phyloP scores from a whole-genome alignment of 768 basidiomycete genomes.

The Tylopilus sp. region DNA sequence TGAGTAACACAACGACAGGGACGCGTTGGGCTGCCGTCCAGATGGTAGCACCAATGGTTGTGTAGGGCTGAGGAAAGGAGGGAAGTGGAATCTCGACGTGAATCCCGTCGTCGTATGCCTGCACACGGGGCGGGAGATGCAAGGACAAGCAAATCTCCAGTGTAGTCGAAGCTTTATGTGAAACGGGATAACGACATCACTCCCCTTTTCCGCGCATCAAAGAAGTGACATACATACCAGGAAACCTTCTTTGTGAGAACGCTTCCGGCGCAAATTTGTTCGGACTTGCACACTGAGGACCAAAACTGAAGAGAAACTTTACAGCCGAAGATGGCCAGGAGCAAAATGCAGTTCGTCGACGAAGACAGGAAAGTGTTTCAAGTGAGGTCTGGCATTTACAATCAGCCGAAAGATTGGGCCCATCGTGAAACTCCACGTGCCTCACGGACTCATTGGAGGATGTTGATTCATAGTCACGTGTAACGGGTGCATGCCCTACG shows the following conservation, averaged over 20 bases:
- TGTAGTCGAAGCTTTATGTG: conserved; percentile 23
- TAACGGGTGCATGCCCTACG: background rate
- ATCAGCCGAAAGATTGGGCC: background rate
- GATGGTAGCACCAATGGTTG: background rate
- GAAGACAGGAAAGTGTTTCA: background rate
- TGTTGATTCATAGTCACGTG: conserved; percentile 3
- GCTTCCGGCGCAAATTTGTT: background rate
- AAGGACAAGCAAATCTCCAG: conserved; percentile 2
- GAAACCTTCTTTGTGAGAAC: conserved; percentile 23
- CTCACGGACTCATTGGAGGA: background rate
- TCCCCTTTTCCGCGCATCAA: conserved; percentile 22
- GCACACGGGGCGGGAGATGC: conserved; percentile 19
- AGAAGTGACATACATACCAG: conserved; percentile 23
- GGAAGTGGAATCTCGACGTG: background rate
- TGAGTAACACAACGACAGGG: background rate
- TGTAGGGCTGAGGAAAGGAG: background rate
- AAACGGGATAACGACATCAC: conserved; percentile 7
- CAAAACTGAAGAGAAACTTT: background rate
- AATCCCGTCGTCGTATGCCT: conserved; percentile 23
- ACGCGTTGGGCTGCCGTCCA: background rate
- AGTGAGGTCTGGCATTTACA: background rate
- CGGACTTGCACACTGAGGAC: conserved; percentile 2
- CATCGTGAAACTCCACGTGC: background rate
- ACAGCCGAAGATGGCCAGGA: background rate
- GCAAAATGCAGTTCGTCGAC: background rate